These are phyloP conservation scores for Thamnidium elegans DNA, from an alignment of 192 early-diverging fungal species.

Conservation along the genomic window DNA sequence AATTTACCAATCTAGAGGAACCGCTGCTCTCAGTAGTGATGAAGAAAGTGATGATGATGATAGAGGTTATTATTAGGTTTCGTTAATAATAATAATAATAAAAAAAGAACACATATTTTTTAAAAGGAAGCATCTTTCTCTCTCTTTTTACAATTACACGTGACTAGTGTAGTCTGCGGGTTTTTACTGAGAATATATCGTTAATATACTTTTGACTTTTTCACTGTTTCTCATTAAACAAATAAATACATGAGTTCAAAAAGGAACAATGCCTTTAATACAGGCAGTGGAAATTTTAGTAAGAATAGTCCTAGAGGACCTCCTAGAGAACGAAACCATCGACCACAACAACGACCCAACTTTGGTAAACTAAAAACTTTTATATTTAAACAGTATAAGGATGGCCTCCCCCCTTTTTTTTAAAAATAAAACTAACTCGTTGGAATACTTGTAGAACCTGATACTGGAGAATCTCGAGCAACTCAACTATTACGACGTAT, in stretches of 20 bases:
- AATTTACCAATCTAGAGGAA: constrained; percentile 51
- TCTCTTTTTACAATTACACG: too few species aligned
- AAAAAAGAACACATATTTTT: too few species aligned
- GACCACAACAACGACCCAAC: background rate
- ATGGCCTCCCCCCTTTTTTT: background rate
- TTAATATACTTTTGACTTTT: too few species aligned
- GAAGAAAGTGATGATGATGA: constrained; percentile 48
- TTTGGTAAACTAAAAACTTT: background rate
- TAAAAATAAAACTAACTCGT: background rate
- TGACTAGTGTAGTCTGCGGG: too few species aligned
- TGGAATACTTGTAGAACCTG: background rate
- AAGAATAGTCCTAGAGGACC: background rate
- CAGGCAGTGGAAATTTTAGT: background rate
- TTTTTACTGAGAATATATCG: too few species aligned
- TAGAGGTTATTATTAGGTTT: constrained; percentile 30
- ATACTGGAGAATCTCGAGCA: constrained; percentile 9
- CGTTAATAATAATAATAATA: background rate
- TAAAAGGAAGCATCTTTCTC: too few species aligned
- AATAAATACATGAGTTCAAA: too few species aligned
- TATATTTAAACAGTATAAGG: background rate
- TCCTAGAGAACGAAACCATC: constrained; percentile 5
- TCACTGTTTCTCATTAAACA: too few species aligned
- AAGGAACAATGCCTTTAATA: too few species aligned
- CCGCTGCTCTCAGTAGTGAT: constrained; percentile 54
- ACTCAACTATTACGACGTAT: constrained; percentile 13